Conservation (phyloP, 1,139 yeast genomes). For the Hyphopichia wangnamkhiaoensis region DNA sequence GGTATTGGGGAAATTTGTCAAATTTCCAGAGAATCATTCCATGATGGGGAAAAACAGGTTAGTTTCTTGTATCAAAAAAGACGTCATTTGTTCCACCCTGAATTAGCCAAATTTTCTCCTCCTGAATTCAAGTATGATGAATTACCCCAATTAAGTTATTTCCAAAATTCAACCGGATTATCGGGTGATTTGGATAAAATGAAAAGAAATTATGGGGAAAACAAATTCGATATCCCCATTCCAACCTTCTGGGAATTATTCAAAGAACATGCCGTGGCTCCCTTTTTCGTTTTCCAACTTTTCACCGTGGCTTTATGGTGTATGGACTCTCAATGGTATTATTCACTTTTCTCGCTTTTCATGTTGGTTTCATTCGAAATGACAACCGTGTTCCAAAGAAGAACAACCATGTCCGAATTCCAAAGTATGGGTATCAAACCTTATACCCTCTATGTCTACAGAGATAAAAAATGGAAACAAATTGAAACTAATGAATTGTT, state of each 20-base stretch:
- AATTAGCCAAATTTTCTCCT: slow-evolving; percentile 63
- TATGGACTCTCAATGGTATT: slow-evolving; percentile 97
- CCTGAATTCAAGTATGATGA: slow-evolving; percentile 79
- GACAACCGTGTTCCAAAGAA: slow-evolving; percentile 94
- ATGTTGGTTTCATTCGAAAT: slow-evolving; percentile 93
- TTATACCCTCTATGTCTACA: slow-evolving; percentile 68
- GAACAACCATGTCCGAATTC: slow-evolving; percentile 90
- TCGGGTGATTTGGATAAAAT: slow-evolving; percentile 56
- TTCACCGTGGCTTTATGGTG: slow-evolving; percentile 96
- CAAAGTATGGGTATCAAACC: slow-evolving; percentile 98
- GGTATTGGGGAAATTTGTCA: slow-evolving; percentile 83
- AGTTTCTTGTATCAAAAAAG: slow-evolving; percentile 91
- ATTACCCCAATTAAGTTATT: slow-evolving; percentile 55
- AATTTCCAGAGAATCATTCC: slow-evolving; percentile 57
- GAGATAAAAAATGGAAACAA: slow-evolving; percentile 71
- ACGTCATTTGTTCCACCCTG: slow-evolving; percentile 71
- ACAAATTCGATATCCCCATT: slow-evolving; percentile 90
- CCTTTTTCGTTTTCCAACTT: slow-evolving; percentile 93
- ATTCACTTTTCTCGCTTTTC: slow-evolving; percentile 84
- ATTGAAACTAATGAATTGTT: slow-evolving; percentile 72
- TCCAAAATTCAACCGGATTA: slow-evolving; percentile 67
- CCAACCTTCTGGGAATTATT: slow-evolving; percentile 90
- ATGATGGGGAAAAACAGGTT: slow-evolving; percentile 61
- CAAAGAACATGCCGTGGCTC: slow-evolving; percentile 98
- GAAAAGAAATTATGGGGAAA: slow-evolving; percentile 72